phyloP scores from a whole-genome alignment of 441 rosid species.

The Erodium chrysanthum region DNA sequence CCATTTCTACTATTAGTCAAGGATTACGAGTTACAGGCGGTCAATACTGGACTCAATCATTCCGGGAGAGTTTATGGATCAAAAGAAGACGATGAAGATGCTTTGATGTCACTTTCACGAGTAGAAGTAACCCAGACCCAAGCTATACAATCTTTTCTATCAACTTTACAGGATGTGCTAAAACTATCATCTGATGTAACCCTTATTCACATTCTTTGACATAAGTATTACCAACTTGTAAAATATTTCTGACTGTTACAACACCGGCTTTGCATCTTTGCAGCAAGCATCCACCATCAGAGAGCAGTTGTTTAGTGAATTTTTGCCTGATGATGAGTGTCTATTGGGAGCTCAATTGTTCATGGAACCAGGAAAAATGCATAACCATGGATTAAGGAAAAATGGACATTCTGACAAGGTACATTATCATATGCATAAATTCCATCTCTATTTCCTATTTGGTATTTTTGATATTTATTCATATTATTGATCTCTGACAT shows the following conservation, averaged over 20 bases:
- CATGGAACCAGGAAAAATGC: conserved; percentile 35
- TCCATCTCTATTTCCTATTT: not conserved
- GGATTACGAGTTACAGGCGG: conserved; percentile 61
- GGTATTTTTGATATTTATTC: conserved; percentile 10
- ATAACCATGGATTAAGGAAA: conserved; percentile 22
- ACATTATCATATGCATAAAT: conserved; percentile 3
- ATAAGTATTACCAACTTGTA: conserved; percentile 10
- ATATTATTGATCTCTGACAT: conserved; percentile 10
- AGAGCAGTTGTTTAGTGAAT: conserved; percentile 52
- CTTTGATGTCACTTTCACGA: conserved; percentile 42
- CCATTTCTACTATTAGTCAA: conserved; percentile 62
- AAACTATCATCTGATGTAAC: conserved; percentile 51
- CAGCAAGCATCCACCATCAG: conserved; percentile 41
- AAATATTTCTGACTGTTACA: conserved; percentile 20
- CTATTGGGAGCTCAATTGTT: conserved; percentile 54
- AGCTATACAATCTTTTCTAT: conserved; percentile 48
- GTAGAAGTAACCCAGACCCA: conserved; percentile 44
- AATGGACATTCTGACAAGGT: conserved; percentile 31
- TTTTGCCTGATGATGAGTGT: conserved; percentile 61
- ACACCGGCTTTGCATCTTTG: conserved; percentile 9
- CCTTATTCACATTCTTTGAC: conserved; percentile 13
- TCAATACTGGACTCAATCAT: conserved; percentile 26
- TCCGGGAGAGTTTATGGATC: conserved; percentile 43
- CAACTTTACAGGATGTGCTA: conserved; percentile 47
- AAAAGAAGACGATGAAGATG: conserved; percentile 62